Evolutionary conservation across 257 asterid species (phyloP).

Genomic region (Solanum acaule): DNA sequence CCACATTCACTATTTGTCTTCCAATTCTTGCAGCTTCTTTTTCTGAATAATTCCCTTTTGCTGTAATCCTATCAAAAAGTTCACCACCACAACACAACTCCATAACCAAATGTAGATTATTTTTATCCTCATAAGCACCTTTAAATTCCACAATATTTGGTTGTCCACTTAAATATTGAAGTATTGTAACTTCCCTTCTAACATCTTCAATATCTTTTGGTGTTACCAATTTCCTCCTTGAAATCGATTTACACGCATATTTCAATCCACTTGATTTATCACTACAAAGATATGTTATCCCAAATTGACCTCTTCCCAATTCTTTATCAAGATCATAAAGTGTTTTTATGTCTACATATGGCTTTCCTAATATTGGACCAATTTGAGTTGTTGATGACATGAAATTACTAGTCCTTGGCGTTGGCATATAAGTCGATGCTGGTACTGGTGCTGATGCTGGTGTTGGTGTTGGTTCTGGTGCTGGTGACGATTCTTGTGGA

Average conservation of each 20-base stretch:
- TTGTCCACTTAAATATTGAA: conserved; percentile 37
- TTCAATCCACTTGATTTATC: conserved; percentile 14
- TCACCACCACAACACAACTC: conserved; percentile 36
- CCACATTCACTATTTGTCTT: conserved; percentile 35
- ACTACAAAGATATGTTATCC: conserved; percentile 30
- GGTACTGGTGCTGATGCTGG: background rate
- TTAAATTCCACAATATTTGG: conserved; percentile 31
- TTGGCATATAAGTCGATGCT: background rate
- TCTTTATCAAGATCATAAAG: conserved; percentile 26
- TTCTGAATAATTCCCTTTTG: conserved; percentile 33
- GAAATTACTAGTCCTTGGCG: background rate
- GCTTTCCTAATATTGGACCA: conserved; percentile 16
- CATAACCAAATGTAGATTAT: conserved; percentile 26
- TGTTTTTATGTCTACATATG: conserved; percentile 14
- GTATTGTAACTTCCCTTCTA: conserved; percentile 24
- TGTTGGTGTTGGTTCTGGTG: background rate
- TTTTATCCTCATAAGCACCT: conserved; percentile 30
- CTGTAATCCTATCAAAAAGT: conserved; percentile 27
- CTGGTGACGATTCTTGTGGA: background rate
- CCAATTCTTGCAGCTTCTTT: conserved; percentile 37
- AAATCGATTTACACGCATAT: conserved; percentile 35
- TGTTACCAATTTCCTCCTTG: conserved; percentile 18
- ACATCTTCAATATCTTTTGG: conserved; percentile 21
- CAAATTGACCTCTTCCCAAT: conserved; percentile 38
- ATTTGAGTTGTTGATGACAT: background rate